Evolutionary conservation across 2,329 filamentous ascomycete species (phyloP).

Genomic region (Penicillium sp.): DNA sequence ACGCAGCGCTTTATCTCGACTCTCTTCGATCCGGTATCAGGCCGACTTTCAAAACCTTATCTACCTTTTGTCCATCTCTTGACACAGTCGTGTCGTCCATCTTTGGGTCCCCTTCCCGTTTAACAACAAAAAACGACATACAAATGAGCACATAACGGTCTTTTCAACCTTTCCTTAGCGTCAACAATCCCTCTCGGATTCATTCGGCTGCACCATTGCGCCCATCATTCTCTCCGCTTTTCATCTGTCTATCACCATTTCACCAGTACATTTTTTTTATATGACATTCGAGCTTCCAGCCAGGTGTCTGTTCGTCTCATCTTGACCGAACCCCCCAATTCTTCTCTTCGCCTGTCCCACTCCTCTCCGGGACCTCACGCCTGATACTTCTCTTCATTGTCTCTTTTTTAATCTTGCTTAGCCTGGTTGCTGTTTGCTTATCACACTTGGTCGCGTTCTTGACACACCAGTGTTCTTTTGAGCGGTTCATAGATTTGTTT

Average conservation of each 20-base stretch:
- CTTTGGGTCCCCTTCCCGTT: conserved; percentile 14
- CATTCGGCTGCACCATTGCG: conserved; percentile 28
- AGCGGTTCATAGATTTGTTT: conserved; percentile 29
- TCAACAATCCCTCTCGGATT: conserved; percentile 30
- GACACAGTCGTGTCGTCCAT: conserved; percentile 12
- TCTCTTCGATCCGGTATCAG: conserved; percentile 12
- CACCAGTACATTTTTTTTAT: conserved; percentile 30
- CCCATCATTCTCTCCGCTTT: conserved; percentile 26
- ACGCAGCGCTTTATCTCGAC: conserved; percentile 40
- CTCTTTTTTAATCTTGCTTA: conserved; percentile 27
- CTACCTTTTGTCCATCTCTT: conserved; percentile 3
- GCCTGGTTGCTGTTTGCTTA: conserved; percentile 33
- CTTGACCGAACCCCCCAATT: conserved; percentile 4
- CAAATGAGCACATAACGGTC: conserved; percentile 46
- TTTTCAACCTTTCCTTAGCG: conserved; percentile 35
- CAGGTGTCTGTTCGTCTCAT: conserved; percentile 5
- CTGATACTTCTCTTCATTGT: conserved; percentile 28
- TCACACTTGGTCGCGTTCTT: conserved; percentile 11
- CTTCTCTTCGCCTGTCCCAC: conserved; percentile 23
- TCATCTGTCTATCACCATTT: conserved; percentile 25
- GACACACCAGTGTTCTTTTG: conserved; percentile 20
- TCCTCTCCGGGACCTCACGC: conserved; percentile 24
- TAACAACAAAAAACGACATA: conserved; percentile 36
- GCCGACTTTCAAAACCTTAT: conserved; percentile 5
- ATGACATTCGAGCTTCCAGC: conserved; percentile 8